A percentile compares a stretch with the other conserved stretches of the same genome.
Conservation (phyloP, 1,284 basidiomycete species). For the Hymenochaete sp. region DNA sequence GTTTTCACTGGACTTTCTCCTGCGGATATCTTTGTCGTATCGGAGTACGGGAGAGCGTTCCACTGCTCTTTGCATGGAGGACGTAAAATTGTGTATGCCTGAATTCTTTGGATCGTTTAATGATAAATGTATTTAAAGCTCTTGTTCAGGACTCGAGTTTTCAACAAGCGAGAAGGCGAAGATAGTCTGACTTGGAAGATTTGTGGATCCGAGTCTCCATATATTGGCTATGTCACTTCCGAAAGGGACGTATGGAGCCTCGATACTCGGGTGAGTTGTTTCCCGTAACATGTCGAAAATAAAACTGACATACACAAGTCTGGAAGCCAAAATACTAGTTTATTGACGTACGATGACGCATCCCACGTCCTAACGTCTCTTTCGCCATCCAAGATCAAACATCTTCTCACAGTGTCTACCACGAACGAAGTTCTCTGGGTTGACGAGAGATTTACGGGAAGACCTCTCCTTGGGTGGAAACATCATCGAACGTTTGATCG, state of each 20-base stretch:
- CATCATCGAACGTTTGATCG: slow-evolving; percentile 56
- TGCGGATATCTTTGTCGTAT: slow-evolving; percentile 19
- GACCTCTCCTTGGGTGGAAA: slow-evolving; percentile 49
- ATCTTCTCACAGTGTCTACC: slow-evolving; percentile 37
- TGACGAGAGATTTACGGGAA: slow-evolving; percentile 46
- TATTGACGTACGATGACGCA: slow-evolving; percentile 27
- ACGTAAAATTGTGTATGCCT: slow-evolving; percentile 16
- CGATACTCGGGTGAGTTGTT: slow-evolving; percentile 14
- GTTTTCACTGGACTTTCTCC: slow-evolving; percentile 10
- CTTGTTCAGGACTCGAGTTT: no score
- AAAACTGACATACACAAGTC: background rate
- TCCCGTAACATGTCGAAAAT: background rate
- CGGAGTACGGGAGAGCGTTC: slow-evolving; percentile 19
- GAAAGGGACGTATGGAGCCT: slow-evolving; percentile 7
- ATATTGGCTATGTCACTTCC: slow-evolving; percentile 8
- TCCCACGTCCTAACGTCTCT: slow-evolving; percentile 19
- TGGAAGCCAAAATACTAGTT: slow-evolving; percentile 24
- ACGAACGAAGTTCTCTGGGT: slow-evolving; percentile 59
- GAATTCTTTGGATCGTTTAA: background rate
- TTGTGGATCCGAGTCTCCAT: slow-evolving; percentile 1
- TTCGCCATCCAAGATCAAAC: slow-evolving; percentile 5
- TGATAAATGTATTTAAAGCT: background rate
- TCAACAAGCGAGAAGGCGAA: slow-evolving; percentile 6
- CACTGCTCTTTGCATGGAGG: slow-evolving; percentile 11
- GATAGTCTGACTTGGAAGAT: slow-evolving; percentile 27